Base-by-base conservation (phyloP, 2,329 filamentous ascomycete genomes). In the Ambrosiella xylebori region DNA sequence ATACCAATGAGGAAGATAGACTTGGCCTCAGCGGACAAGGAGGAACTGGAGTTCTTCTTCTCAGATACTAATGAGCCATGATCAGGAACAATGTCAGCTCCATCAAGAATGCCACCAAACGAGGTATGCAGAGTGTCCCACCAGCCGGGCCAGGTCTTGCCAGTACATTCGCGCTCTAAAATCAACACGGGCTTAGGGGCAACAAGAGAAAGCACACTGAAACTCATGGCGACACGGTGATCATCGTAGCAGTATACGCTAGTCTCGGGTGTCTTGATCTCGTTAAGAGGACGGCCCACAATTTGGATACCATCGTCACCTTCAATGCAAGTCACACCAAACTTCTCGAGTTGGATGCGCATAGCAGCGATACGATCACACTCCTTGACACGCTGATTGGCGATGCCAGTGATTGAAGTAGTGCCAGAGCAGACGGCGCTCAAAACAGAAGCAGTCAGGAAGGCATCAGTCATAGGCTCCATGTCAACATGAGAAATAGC, bases 381-480 rank as follows among this genome's bases (percentile, higher is more conserved):
- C 68, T 98, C 93, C 69, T 98, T 98, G 60, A 97, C 91, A 64
- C 93, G 82, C 69, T 98, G 93, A 66, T 98, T 98, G 37, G 93
- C 93, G 64, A 98, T 98, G 54, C 93, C 93, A 13, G 84, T 85
- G 63, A 98, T 97, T 58, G 81, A 81, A 0, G 93, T 98, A 55
- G 82, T 82, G 1, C 87, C 88, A 12, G 79, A 81, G 8, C 91
- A 89, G 49, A 95, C 88, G 40, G 93, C 93, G 35, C 89, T 93
- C 52, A 98, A 77, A 3, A 95, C 89, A 1, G 89, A 94, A 15
- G 93, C 93, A 3, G 90, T 96, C 56, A 98, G 76, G 75, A 98
- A 98, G 54, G 93, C 93, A 70, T 98, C 93, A 0, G 93, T 98
- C 93, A 98, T 98, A 1, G 91, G 86, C 69, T 97, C 93, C 93